Evolutionary conservation across 2,329 filamentous ascomycete species (phyloP).

Genomic region (Orbilia blumenaviensis): DNA sequence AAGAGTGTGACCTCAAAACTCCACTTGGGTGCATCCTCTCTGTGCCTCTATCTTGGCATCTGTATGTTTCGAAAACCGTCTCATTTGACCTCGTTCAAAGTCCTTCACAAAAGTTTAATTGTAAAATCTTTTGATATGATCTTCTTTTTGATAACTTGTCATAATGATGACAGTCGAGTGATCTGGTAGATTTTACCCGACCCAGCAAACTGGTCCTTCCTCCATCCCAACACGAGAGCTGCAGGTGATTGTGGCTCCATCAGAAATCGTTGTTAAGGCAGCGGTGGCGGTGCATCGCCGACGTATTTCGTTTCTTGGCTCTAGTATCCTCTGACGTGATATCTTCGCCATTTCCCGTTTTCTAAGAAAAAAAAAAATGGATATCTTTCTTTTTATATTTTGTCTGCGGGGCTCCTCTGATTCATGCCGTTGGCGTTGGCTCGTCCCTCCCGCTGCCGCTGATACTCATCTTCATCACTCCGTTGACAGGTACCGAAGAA

Average conservation of each 20-base stretch:
- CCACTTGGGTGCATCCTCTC: no score
- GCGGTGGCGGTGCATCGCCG: conserved; percentile 9
- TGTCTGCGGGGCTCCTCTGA: no score
- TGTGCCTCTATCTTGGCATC: neutral
- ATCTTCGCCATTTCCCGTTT: neutral
- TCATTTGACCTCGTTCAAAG: neutral
- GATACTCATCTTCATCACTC: conserved; percentile 50
- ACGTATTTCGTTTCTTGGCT: neutral
- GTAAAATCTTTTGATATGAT: conserved; percentile 7
- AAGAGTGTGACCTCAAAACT: no score
- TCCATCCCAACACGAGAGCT: conserved; percentile 14
- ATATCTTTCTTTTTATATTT: neutral
- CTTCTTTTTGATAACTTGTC: neutral
- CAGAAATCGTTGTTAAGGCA: neutral
- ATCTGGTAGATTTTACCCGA: neutral
- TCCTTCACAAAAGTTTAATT: no score
- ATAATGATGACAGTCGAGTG: conserved; percentile 13
- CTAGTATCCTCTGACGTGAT: conserved; percentile 2
- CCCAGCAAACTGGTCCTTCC: neutral
- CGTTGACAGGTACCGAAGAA: conserved; percentile 40
- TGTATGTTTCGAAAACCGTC: neutral
- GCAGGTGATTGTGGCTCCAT: conserved; percentile 16
- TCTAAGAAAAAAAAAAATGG: neutral
- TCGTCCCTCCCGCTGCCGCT: conserved; percentile 46
- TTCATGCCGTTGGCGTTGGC: conserved; percentile 34